Base-by-base conservation (phyloP, 768 basidiomycete genomes). In the Hypholoma fasciculare region DNA sequence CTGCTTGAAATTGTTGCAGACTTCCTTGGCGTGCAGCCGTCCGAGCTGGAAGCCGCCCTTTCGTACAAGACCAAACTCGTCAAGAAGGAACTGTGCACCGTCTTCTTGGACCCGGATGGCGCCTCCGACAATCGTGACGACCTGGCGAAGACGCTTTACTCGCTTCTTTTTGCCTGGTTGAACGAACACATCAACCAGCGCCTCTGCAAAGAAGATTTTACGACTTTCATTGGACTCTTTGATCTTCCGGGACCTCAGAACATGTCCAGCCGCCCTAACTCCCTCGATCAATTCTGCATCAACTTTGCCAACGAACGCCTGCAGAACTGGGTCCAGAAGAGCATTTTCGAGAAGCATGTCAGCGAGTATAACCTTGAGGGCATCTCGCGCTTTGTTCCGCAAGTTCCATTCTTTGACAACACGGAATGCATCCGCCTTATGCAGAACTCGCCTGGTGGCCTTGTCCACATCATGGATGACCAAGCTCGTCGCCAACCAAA, bases 381-480 rank as follows among this genome's bases (percentile, higher is more conserved):
- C 20, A 86, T 98, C 62, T 75, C 86, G 1, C 80, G 78, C 1
- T 80, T 84, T 54, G 82, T 90, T 2, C 90, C 91, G 0, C 76
- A 83, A 30, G 75, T 92, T 0, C 83, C 88, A 0, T 96, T 90
- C 76, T 93, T 93, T 69, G 93, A 96, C 74, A 98, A 98, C 71
- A 71, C 88, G 9, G 96, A 98, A 69, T 94, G 92, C 63, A 73
- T 98, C 30, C 85, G 93, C 7, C 78, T 99, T 30, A 75, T 98
- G 42, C 89, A 94, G 68, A 89, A 93, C 67, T 79, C 78, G 54
- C 94, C 92, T 1, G 96, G 95, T 9, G 97, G 97, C 1, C 78
- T 99, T 34, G 87, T 98, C 53, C 94, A 96, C 66, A 98, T 98
- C 72, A 93, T 98, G 90, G 96, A 98, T 68, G 96, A 98, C 68